Conservation (phyloP, 75 land plant genomes). For the Pinus tabuliformis region DNA sequence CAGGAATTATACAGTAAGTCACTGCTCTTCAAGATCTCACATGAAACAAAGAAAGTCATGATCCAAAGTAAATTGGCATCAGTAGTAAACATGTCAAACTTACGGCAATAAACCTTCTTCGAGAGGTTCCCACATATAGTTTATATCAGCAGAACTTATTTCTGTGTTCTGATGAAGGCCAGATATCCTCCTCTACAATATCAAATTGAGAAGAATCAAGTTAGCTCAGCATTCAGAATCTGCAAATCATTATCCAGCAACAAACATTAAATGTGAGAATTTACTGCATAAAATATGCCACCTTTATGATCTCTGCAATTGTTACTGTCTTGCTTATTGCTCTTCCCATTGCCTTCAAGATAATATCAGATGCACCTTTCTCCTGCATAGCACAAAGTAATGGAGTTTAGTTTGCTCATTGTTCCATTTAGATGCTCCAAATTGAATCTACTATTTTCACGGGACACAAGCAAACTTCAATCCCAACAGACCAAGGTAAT, state of each 20-base stretch:
- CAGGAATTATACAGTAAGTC: background rate
- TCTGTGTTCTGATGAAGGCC: constrained; percentile 48
- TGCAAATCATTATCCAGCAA: background rate
- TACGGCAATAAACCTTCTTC: constrained; percentile 57
- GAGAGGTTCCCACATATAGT: constrained; percentile 48
- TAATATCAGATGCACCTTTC: constrained; percentile 76
- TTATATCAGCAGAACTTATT: constrained; percentile 45
- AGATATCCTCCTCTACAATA: constrained; percentile 40
- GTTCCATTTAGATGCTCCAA: background rate
- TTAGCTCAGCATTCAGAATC: background rate
- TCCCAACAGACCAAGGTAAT: background rate
- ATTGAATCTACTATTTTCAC: background rate
- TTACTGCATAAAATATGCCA: constrained; percentile 6
- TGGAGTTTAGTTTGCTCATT: background rate
- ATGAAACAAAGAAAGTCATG: background rate
- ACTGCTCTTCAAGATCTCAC: background rate
- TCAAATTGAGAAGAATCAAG: background rate
- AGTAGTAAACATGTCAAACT: constrained; percentile 10
- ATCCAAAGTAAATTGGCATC: background rate
- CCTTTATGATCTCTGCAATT: constrained; percentile 91
- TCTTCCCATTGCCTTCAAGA: constrained; percentile 94
- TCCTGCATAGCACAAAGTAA: constrained; percentile 37
- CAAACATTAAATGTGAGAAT: background rate
- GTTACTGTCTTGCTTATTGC: constrained; percentile 95
- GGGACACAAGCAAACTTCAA: background rate